Evolutionary conservation across 768 basidiomycete species (phyloP).

Genomic region (Tulasnella sp.): DNA sequence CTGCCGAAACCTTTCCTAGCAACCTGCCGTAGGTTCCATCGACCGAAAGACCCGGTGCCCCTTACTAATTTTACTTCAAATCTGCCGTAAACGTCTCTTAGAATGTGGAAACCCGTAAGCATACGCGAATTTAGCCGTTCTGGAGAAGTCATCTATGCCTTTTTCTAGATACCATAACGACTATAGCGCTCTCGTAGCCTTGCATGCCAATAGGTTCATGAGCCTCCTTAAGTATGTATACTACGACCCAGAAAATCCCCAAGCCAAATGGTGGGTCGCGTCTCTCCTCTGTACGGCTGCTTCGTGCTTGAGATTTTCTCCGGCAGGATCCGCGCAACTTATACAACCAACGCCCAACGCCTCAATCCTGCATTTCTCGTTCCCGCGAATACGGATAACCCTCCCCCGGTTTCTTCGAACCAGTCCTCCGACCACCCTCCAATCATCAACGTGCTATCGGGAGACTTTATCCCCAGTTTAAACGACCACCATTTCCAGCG

Average conservation of each 20-base stretch:
- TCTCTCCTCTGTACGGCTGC: background rate
- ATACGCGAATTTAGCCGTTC: background rate
- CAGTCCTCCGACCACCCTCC: background rate
- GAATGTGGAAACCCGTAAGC: background rate
- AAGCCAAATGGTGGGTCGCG: background rate
- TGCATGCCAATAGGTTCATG: constrained; percentile 1
- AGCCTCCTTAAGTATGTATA: background rate
- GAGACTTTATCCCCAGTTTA: background rate
- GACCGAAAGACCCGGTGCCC: background rate
- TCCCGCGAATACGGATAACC: background rate
- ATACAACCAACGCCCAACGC: background rate
- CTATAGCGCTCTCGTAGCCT: background rate
- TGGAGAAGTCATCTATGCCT: background rate
- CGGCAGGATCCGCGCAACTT: background rate
- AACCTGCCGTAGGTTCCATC: background rate
- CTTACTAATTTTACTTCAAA: background rate
- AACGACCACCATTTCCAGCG: background rate
- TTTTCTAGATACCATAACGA: background rate
- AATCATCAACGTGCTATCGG: background rate
- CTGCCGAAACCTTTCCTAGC: background rate
- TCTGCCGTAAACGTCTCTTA: background rate
- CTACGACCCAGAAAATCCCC: background rate
- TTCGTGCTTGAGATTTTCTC: background rate
- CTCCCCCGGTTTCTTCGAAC: background rate
- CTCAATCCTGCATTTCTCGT: background rate